Base-by-base conservation (phyloP, 2,329 filamentous ascomycete genomes). In the Ambrosiella beaveri region DNA sequence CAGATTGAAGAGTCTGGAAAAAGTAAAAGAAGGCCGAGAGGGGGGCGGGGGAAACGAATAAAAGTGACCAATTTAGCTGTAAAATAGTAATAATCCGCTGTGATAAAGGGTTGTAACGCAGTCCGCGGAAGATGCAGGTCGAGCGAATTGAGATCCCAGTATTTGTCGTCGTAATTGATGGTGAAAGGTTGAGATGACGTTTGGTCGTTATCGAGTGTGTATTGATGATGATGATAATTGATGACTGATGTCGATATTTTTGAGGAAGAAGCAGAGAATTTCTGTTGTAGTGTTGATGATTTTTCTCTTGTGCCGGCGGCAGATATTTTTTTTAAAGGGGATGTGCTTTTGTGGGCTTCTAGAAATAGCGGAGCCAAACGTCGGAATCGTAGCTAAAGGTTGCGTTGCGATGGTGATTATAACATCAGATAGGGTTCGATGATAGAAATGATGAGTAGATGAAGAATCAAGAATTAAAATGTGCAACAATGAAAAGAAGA, bases 1-100 rank as follows among this genome's bases (percentile, higher is more conserved):
- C 41, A 58, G 57, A 41, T 15, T 47, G 35, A 54, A 51, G 54
- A 52, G 37, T 51, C 47, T 51, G 17, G 47, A 51, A 51, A 17
- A 57, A 40, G 37, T 38, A 39, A 45, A 55, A 35, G 38, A 51
- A 51, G 27, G 35, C 19, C 38, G 37, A 17, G 12, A 27, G 36
- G 27, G 3, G 3, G 38, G 36, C 3, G 3, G 3, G 38, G 50
- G 9, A 36, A 49, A 47, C 47, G n/a, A 56, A 45, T 35, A 52
- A 51, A 44, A 53, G 37, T 7, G 4, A 7, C 50, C 49, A 57
- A 57, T 37, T 51, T 27, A 51, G 47, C 47, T 19, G 8, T 17
- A 51, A 51, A 51, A 51, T n/a, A 0, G 17, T 51, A 51, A 51
- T 7, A 51, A n/a, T 0, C n/a, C 51, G 13, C 12, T 17, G 13